A percentile compares a stretch with the other conserved stretches of the same genome.
These are phyloP conservation scores for Xylaria flabelliformis DNA, from an alignment of 495 filamentous ascomycete species.

Conservation along the genomic window DNA sequence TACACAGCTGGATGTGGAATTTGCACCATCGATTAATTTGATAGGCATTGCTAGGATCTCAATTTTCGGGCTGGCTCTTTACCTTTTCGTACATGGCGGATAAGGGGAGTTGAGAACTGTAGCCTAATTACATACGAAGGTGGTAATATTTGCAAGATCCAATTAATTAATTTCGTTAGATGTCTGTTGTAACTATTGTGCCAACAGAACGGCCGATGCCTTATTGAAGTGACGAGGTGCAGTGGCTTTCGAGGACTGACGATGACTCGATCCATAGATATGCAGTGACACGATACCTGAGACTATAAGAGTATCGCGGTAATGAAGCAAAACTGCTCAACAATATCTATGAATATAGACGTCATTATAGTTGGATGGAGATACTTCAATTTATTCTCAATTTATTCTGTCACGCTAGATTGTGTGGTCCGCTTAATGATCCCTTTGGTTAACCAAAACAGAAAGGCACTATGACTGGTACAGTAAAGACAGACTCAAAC, in stretches of 20 bases:
- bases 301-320: background rate
- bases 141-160: background rate
- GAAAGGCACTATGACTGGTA: background rate
- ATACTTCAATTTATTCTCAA: background rate
- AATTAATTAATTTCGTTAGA: background rate
- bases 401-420: background rate
- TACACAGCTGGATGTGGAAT: slow-evolving; percentile 26
- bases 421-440: background rate
- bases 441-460: background rate
- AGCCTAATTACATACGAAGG: slow-evolving; percentile 10
- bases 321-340: background rate
- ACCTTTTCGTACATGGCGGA: slow-evolving; percentile 6
- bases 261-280: no score
- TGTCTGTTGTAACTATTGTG: background rate
- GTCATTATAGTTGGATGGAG: background rate
- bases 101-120: slow-evolving; percentile 11
- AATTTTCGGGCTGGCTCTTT: slow-evolving; percentile 13
- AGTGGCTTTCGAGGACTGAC: background rate
- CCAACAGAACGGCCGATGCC: background rate
- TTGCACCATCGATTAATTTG: slow-evolving; percentile 18
- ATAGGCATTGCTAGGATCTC: slow-evolving; percentile 24
- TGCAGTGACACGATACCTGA: no score
- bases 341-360: background rate
- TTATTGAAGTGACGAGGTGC: background rate
- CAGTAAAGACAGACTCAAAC: slow-evolving; percentile 10